Evolutionary conservation across 2,329 filamentous ascomycete species (phyloP), one percentile per base, ranked within the genome.

Genomic region (Ambrosiella beaveri): DNA sequence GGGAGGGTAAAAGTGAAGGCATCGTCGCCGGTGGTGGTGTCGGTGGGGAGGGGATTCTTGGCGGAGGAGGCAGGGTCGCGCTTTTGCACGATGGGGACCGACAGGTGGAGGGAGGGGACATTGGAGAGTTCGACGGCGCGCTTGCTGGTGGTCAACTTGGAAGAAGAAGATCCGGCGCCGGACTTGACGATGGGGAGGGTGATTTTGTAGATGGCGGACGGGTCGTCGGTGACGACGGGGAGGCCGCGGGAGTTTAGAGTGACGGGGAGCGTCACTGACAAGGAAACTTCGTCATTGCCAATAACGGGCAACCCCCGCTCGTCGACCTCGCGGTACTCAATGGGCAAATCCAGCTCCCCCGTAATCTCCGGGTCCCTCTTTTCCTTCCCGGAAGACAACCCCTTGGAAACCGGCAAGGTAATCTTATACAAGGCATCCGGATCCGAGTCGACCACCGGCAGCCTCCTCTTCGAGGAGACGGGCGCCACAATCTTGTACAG

Each of bases 261-360:
- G 7, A 62, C 53, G 5, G 61, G 61, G 5, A 62, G 56, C 7
- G 61, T 61, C 9, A 60, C 56, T 13, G 56, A 47, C 15, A 57
- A 52, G 15, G 50, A 40, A 19, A 52, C 38, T n/a, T 54, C 53
- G 8, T 49, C 15, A 17, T 60, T 60, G 12, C 36, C 17, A 19
- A 49, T 15, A 3, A 54, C 54, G 44, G 61, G 61, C 4, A 61
- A 41, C 7, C 27, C 45, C 13, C 53, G 53, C 17, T 56, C 53
- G 11, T 60, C 50, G 17, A 54, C 44, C 11, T 57, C 39, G 17
- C 45, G 27, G 50, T 57, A 60, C 35, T 53, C 35, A 44, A 49
- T 54, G 7, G 58, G 58, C 12, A 60, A 44, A 12, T 47, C 44
- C 11, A 60, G 57, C 9, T 53, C 54, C 11, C 19, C 9, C 5